Percentiles rank a stretch among this genome's conserved stretches.
These are phyloP conservation scores for Scutellaria baicalensis DNA, from an alignment of 257 asterid genomes.

Conservation along the genomic window DNA sequence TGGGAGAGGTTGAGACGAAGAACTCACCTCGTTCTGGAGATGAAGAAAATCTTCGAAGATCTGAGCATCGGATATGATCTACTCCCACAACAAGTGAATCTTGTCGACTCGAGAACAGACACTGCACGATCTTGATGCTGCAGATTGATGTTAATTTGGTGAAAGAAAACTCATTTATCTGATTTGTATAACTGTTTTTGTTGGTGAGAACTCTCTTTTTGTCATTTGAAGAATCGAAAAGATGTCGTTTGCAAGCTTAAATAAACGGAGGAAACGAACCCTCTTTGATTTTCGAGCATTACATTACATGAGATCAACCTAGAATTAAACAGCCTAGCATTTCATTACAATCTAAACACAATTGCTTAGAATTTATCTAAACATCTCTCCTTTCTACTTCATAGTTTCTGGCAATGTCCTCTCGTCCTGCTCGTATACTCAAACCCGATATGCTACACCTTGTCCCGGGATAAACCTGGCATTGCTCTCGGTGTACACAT, in stretches of 20 bases:
- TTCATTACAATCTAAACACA: conserved; percentile 19
- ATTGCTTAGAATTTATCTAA: not conserved
- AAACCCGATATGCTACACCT: conserved; percentile 64
- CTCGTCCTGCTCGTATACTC: conserved; percentile 15
- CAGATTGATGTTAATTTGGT: too few relatives aligned
- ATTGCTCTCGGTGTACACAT: conserved; percentile 84
- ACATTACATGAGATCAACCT: conserved; percentile 34
- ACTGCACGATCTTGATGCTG: conserved; percentile 5
- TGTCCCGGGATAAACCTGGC: conserved; percentile 97
- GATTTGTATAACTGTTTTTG: too few relatives aligned
- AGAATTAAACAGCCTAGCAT: conserved; percentile 20
- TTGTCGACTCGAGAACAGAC: conserved; percentile 29
- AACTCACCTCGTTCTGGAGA: conserved; percentile 60
- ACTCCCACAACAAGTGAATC: conserved; percentile 74
- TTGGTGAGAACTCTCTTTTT: too few relatives aligned
- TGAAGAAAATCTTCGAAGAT: conserved; percentile 77
- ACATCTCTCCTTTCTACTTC: not conserved
- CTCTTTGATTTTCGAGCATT: conserved; percentile 24
- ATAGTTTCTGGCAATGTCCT: not conserved
- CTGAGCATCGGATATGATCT: conserved; percentile 61
- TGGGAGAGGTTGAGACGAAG: conserved; percentile 57
- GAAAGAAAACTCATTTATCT: too few relatives aligned
- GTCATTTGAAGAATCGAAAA: not conserved
- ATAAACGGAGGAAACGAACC: conserved; percentile 17
- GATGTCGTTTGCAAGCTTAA: conserved; percentile 6